phyloP scores from a whole-genome alignment of 2,329 filamentous ascomycete species.

The Tolypocladium nubicola region DNA sequence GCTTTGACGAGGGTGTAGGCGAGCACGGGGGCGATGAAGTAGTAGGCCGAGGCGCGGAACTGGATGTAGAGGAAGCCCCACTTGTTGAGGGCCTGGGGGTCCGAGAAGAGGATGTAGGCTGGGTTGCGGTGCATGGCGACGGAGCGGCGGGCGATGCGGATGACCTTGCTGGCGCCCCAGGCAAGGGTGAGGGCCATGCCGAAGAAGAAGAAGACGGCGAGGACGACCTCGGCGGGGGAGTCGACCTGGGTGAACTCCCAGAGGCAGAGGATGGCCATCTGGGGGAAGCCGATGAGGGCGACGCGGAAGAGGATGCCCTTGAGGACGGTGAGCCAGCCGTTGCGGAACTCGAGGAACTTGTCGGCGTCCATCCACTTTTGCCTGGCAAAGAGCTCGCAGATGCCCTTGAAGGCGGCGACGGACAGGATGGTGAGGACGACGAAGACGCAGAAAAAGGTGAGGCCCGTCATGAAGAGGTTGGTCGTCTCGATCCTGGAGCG shows the following conservation, averaged over 20 bases:
- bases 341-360: constrained; percentile 87
- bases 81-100: constrained; percentile 88
- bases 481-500: constrained; percentile 66
- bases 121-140: constrained; percentile 91
- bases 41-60: constrained; percentile 91
- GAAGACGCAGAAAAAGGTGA: constrained; percentile 82
- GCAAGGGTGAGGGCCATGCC: constrained; percentile 66
- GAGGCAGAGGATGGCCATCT: constrained; percentile 80
- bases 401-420: constrained; percentile 69
- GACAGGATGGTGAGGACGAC: constrained; percentile 62
- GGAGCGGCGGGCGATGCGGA: constrained; percentile 78
- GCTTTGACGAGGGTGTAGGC: constrained; percentile 76
- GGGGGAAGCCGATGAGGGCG: constrained; percentile 81
- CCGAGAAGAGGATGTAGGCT: constrained; percentile 92
- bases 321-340: constrained; percentile 84
- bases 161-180: constrained; percentile 86
- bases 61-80: constrained; percentile 98
- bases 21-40: constrained; percentile 77
- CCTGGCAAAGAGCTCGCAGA: constrained; percentile 67
- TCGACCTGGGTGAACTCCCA: constrained; percentile 88
- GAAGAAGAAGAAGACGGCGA: constrained; percentile 82
- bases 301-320: constrained; percentile 91
- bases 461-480: constrained; percentile 86
- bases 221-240: constrained; percentile 74
- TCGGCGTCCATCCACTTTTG: constrained; percentile 70